phyloP scores from a whole-genome alignment of 2,329 filamentous ascomycete species.

The Colletotrichum chrysophilum region DNA sequence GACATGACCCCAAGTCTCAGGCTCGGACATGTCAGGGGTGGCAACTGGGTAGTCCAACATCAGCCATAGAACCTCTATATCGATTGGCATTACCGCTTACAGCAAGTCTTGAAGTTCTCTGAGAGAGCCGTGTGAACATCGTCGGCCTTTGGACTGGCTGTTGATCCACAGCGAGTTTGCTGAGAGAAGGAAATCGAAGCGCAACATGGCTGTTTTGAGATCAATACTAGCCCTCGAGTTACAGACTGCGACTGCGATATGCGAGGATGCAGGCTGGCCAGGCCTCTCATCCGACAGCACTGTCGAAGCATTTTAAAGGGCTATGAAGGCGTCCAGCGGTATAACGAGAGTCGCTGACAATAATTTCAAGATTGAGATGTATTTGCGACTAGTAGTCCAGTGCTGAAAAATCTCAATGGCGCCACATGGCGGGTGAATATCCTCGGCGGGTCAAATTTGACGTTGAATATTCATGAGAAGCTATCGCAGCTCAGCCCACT shows the following conservation, averaged over 20 bases:
- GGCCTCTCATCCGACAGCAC: conserved; percentile 13
- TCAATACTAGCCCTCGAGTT: not conserved
- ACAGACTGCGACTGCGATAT: not conserved
- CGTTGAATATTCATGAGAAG: not conserved
- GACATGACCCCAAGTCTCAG: conserved; percentile 27
- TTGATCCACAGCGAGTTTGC: not conserved
- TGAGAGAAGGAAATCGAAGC: not conserved
- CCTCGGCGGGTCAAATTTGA: not conserved
- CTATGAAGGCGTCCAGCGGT: not conserved
- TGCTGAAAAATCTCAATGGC: not conserved
- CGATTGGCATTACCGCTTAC: not conserved
- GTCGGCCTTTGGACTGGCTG: not conserved
- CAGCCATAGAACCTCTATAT: not conserved
- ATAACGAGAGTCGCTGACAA: not conserved
- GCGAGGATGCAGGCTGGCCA: conserved; percentile 1
- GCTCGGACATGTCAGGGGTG: conserved; percentile 32
- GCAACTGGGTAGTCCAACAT: conserved; percentile 26
- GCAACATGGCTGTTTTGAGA: not conserved
- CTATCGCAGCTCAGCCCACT: conserved; percentile 14
- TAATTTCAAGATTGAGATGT: not conserved
- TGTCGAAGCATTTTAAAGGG: conserved; percentile 17
- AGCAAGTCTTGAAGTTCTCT: conserved; percentile 17
- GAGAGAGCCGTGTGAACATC: not conserved
- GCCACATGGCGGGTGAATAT: not conserved
- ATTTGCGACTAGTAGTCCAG: not conserved